Percentiles rank a stretch among this genome's conserved stretches.
These are phyloP conservation scores for Ilyonectria destructans DNA, from an alignment of 2,329 filamentous ascomycete species.

Conservation along the genomic window DNA sequence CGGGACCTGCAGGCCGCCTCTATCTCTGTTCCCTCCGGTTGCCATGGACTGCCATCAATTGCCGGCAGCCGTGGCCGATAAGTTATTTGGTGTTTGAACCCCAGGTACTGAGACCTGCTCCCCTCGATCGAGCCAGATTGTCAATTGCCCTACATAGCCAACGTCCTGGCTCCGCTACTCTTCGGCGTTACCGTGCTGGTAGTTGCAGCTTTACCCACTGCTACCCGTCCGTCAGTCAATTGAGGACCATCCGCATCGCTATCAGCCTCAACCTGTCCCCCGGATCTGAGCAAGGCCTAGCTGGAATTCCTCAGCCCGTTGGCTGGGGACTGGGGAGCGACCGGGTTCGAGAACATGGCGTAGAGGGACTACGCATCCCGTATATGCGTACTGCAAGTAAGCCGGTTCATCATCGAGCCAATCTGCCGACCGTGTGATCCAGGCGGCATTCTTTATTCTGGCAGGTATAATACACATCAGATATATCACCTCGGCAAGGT, in stretches of 20 bases:
- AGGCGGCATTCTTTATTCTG: slow-evolving; percentile 17
- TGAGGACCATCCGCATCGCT: background rate
- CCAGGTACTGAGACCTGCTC: background rate
- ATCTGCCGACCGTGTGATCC: slow-evolving; percentile 12
- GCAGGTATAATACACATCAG: slow-evolving; percentile 2
- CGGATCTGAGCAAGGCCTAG: background rate
- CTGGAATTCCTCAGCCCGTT: slow-evolving; percentile 21
- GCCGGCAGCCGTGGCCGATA: background rate
- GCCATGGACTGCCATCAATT: background rate
- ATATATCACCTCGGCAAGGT: background rate
- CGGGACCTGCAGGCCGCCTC: background rate
- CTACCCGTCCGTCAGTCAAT: background rate
- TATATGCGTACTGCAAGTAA: background rate
- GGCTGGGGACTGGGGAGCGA: slow-evolving; percentile 9
- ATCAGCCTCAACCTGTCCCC: slow-evolving; percentile 2
- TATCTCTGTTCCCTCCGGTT: background rate
- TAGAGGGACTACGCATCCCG: no score
- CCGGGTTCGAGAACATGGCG: slow-evolving; percentile 10
- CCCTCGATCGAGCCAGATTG: background rate
- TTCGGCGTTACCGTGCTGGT: slow-evolving; percentile 1
- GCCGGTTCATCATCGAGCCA: slow-evolving; percentile 7
- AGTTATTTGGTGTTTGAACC: background rate
- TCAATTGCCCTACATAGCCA: background rate
- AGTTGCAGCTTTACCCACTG: background rate
- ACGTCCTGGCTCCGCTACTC: background rate